Evolutionary conservation across 495 filamentous ascomycete species (phyloP).

Genomic region (Penicillium bialowiezense): DNA sequence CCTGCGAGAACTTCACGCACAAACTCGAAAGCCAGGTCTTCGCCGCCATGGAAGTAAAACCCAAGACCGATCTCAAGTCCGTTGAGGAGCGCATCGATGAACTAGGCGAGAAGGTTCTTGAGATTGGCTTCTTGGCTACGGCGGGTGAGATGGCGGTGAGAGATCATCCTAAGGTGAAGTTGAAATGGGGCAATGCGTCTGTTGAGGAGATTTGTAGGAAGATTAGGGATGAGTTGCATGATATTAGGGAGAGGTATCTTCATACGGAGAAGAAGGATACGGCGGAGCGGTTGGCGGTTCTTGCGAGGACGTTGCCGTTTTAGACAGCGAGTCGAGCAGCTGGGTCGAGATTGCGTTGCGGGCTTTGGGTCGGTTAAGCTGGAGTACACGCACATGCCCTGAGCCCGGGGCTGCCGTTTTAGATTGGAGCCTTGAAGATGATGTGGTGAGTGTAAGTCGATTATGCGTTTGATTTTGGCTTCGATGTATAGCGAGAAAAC

Average conservation of each 20-base stretch:
- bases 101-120: background rate
- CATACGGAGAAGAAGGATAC: no score
- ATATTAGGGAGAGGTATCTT: no score
- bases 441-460: no score
- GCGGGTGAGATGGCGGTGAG: background rate
- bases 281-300: background rate
- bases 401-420: conserved; percentile 75
- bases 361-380: conserved; percentile 77
- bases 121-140: background rate
- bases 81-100: background rate
- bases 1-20: background rate
- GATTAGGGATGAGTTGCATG: background rate
- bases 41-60: no score
- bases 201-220: conserved; percentile 1
- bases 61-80: background rate
- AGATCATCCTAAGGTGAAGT: background rate
- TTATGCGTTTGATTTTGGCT: no score
- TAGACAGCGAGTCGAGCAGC: conserved; percentile 63
- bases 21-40: conserved; percentile 1
- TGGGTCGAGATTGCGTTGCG: conserved; percentile 86
- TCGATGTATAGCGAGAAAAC: no score
- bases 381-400: conserved; percentile 82
- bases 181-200: no score
- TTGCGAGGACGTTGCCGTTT: conserved; percentile 2
- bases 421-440: no score